Percentiles rank a stretch among this genome's conserved stretches.
Conservation (phyloP, 345 rosid species). For the Salix udensis region DNA sequence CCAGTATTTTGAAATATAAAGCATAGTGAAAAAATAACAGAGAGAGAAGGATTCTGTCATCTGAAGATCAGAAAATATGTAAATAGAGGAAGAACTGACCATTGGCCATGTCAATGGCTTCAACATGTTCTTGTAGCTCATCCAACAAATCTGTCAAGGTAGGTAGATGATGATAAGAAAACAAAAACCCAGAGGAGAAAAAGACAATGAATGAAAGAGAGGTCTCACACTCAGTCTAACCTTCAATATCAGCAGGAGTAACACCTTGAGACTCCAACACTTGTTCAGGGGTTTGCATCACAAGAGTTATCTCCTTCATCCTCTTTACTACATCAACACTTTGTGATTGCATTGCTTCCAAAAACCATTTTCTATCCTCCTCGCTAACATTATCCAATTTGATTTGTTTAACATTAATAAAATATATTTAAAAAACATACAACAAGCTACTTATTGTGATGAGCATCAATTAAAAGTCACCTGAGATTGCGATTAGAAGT, state of each 20-base stretch:
- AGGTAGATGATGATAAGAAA: background rate
- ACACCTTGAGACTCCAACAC: slow-evolving; percentile 75
- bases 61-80: background rate
- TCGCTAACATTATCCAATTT: slow-evolving; percentile 35
- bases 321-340: slow-evolving; percentile 65
- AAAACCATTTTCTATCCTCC: slow-evolving; percentile 87
- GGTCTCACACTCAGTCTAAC: slow-evolving; percentile 18
- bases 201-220: background rate
- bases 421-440: background rate
- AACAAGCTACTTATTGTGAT: background rate
- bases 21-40: too few species aligned
- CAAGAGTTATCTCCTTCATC: slow-evolving; percentile 79
- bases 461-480: slow-evolving; percentile 21
- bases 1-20: too few species aligned
- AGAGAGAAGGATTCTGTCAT: too few species aligned
- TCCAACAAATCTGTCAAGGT: slow-evolving; percentile 51
- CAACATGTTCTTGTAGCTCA: slow-evolving; percentile 62
- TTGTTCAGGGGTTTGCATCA: slow-evolving; percentile 70
- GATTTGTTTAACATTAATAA: background rate
- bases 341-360: slow-evolving; percentile 92
- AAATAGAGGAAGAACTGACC: background rate
- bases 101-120: slow-evolving; percentile 23
- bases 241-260: slow-evolving; percentile 66
- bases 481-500: slow-evolving; percentile 49
- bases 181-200: background rate